Evolutionary conservation across 805 yeast genomes (phyloP), one percentile per base, ranked within the genome.

Genomic region (Nakazawaea laoshanensis): DNA sequence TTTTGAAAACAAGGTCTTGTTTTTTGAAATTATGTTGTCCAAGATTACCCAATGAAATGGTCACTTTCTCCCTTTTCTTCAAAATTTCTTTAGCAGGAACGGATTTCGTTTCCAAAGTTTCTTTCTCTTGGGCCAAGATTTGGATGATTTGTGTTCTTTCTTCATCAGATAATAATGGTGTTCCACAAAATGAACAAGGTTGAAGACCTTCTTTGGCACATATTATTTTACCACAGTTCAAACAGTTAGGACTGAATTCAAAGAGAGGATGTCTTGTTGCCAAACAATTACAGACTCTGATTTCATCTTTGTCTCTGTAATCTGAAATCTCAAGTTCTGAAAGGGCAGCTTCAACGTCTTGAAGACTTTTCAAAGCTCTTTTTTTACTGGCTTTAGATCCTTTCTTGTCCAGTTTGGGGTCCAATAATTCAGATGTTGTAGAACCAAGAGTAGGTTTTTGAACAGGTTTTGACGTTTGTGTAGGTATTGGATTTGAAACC

Each of bases 151-250:
- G 75, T 4, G 47, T 41, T 45, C 74, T 67, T 42, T 88, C 95
- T n/a, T 67, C 68, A 8, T 56, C 50, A 5, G 75, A 65, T 13
- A 92, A 61, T 26, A 92, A 55, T 21, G 75, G 80, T 17, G 65
- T 51, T 0, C 86, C 84, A 59, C 98, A 92, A 41, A 58, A 81
- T 2, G 92, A 69, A 49, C 99, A 92, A 3, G 92, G 92, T 39
- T 88, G 92, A 16, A 85, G 59, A 0, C 97, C 97, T 49, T 92
- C 97, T 44, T 77, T 78, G 4, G 70, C 67, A 59, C 99, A 92
- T 3, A 92, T 84, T 26, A 92, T 84, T 53, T 87, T 84, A 8
- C 99, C 99, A 53, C 99, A 92, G 39, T 81, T 77, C 25, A 92
- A 57, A 47, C 99, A 92, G 51, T 92, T 92, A 1, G 98, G 97